Conservation (phyloP, 2,329 filamentous ascomycete genomes). For the Phyllosticta ampelicida region DNA sequence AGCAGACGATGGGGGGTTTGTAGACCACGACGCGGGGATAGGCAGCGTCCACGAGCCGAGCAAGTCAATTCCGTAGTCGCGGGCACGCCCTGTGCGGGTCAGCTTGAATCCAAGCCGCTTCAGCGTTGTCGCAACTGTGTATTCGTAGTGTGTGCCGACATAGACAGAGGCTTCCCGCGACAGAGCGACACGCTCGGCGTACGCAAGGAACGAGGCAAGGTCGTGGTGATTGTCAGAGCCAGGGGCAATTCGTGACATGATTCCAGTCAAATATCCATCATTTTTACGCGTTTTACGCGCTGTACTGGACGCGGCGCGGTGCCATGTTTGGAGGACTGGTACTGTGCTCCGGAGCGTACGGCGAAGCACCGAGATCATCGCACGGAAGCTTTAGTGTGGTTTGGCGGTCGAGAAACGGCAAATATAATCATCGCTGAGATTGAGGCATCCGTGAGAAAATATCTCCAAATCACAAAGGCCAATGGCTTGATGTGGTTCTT, state of each 20-base stretch:
- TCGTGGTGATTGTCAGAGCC: slow-evolving; percentile 46
- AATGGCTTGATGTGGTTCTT: neutral
- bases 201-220: slow-evolving; percentile 52
- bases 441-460: neutral
- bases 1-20: slow-evolving; percentile 10
- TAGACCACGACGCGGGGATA: slow-evolving; percentile 16
- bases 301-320: neutral
- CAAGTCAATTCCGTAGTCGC: slow-evolving; percentile 64
- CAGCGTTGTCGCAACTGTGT: slow-evolving; percentile 50
- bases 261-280: neutral
- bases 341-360: neutral
- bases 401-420: neutral
- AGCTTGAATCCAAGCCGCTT: slow-evolving; percentile 53
- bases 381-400: neutral
- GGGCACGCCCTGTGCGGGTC: slow-evolving; percentile 52
- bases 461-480: neutral
- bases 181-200: slow-evolving; percentile 49
- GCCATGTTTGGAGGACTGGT: neutral
- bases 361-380: slow-evolving; percentile 4
- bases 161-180: slow-evolving; percentile 49
- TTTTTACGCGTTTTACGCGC: neutral
- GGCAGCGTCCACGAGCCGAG: slow-evolving; percentile 56
- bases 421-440: neutral
- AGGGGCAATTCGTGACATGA: slow-evolving; percentile 9
- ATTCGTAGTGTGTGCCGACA: slow-evolving; percentile 68